phyloP scores from a whole-genome alignment of 2,329 filamentous ascomycete species.

The Cadophora gregata region DNA sequence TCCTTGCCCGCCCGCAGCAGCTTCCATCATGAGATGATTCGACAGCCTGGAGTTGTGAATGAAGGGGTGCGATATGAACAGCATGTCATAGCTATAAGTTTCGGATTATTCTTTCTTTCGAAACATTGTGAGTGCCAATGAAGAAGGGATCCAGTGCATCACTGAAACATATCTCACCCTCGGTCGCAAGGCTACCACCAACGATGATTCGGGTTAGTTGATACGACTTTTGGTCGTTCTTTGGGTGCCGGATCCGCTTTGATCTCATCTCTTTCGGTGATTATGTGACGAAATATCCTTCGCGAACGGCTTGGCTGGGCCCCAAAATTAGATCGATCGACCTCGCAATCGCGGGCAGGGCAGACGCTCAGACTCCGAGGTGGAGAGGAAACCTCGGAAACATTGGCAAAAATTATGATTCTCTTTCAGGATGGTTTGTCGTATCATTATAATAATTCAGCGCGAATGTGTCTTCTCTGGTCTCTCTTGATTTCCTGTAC shows the following conservation, averaged over 20 bases:
- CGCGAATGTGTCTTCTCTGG: not conserved
- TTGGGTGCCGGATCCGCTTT: constrained; percentile 17
- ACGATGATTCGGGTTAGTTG: not conserved
- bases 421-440: constrained; percentile 8
- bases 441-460: constrained; percentile 8
- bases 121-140: constrained; percentile 15
- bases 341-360: not conserved
- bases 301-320: not conserved
- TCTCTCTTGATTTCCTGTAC: not conserved
- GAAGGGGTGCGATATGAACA: not conserved
- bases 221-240: not conserved
- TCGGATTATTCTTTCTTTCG: constrained; percentile 21
- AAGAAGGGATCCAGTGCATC: not conserved
- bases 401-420: constrained; percentile 8
- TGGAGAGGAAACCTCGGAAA: not conserved
- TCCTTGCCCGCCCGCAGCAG: constrained; percentile 7
- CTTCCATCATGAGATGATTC: constrained; percentile 20
- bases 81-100: constrained; percentile 19
- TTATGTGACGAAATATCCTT: constrained; percentile 23
- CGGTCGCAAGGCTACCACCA: not conserved
- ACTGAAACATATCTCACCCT: constrained; percentile 15
- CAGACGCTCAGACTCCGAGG: constrained; percentile 4
- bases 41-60: constrained; percentile 2
- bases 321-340: constrained; percentile 25
- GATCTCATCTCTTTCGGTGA: constrained; percentile 17